Base-by-base conservation (phyloP, 1,284 basidiomycete genomes). In the Cerrena zonata region DNA sequence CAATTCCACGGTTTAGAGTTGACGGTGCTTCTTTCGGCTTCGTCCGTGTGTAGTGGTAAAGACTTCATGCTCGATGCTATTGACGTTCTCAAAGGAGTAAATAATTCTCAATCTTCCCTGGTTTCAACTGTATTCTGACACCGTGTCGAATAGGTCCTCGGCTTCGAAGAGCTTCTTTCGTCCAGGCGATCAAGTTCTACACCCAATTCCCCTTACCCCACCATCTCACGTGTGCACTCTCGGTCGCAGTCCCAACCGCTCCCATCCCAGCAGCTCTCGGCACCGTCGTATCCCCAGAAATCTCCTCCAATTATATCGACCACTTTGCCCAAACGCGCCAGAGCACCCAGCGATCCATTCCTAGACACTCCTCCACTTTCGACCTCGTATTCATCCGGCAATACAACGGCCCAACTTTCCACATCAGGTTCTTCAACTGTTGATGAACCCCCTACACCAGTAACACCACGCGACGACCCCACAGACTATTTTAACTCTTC, bases 51-150 rank as follows among this genome's bases (percentile, higher is more conserved):
- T 65, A 89, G 87, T 63, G 87, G 87, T 53, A 89, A 88, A 69
- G 82, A 88, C 58, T 89, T 90, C 62, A 89, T 90, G 84, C 72
- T 86, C 41, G 87, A 89, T 67, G 86, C 85, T 13, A 81, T 89
- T 52, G 83, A 89, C 59, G 70, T 89, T 45, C 79, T 90, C 58
- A 90, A 90, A 79, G 88, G 87, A 60, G 87, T 87, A 58, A 61
- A 82, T 50, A 5, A 11, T 15, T 45, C 19, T 11, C 30, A 10
- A 24, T 49, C 38, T 42, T 42, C 22, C 13, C 42, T 24, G 7
- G 42, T 30, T 36, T 38, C 12, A 38, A 22, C 11, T 19, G 15
- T 13, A 50, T 11, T 43, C 30, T 53, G 41, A 40, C 34, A 26
- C 34, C 26, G 22, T 38, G 30, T 27, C 30, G n/a, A 3, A 23